Evolutionary conservation across 2,329 filamentous ascomycete genomes (phyloP).

Genomic region (Amylocarpus encephaloides): DNA sequence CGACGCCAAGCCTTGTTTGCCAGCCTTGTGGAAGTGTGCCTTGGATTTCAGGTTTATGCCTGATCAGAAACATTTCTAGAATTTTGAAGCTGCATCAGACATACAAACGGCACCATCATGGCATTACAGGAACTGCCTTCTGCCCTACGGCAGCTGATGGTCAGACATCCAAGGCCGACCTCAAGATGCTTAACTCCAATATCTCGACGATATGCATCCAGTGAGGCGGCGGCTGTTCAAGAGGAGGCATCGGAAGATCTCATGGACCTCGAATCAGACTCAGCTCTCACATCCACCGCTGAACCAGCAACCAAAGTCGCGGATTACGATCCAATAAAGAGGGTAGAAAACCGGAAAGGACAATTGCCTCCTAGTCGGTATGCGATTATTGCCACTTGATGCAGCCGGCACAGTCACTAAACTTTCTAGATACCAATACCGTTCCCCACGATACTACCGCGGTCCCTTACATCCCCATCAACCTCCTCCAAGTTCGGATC

Average conservation of each 20-base stretch:
- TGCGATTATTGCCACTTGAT: conserved; percentile 6
- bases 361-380: conserved; percentile 37
- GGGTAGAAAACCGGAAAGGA: conserved; percentile 35
- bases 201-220: conserved; percentile 26
- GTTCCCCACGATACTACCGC: conserved; percentile 89
- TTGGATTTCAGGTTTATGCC: conserved; percentile 1
- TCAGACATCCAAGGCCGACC: conserved; percentile 19
- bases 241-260: conserved; percentile 25
- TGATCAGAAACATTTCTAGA: conserved; percentile 12
- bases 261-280: conserved; percentile 41
- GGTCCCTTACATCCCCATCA: conserved; percentile 91
- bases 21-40: background rate
- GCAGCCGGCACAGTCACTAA: conserved; percentile 9
- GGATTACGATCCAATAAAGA: conserved; percentile 42
- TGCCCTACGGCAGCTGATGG: conserved; percentile 24
- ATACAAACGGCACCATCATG: conserved; percentile 21
- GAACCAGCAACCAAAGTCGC: conserved; percentile 32
- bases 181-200: conserved; percentile 10
- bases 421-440: conserved; percentile 75
- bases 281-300: conserved; percentile 35
- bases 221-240: conserved; percentile 19
- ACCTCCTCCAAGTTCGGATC: conserved; percentile 79
- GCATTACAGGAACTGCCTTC: conserved; percentile 29
- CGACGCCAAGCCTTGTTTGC: background rate
- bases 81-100: conserved; percentile 7